These are phyloP conservation scores for Friedmanniomyces simplex DNA, from an alignment of 495 filamentous ascomycete species.

Conservation along the genomic window DNA sequence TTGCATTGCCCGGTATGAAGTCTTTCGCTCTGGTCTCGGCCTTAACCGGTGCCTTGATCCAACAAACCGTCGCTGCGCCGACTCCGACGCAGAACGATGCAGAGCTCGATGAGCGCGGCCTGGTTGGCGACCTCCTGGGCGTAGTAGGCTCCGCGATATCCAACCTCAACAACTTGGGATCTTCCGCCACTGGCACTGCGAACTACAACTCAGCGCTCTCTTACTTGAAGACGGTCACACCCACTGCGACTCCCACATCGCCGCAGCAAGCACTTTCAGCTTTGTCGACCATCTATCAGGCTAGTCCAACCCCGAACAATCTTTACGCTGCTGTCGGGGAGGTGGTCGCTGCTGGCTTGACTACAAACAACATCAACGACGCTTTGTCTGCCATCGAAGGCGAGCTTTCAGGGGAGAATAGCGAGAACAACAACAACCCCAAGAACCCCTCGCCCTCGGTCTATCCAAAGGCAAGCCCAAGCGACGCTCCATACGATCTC, in stretches of 20 bases:
- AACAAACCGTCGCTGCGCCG: not conserved
- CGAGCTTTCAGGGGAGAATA: slow-evolving; percentile 10
- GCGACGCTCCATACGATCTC: slow-evolving; percentile 38
- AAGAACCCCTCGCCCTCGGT: slow-evolving; percentile 16
- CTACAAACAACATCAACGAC: not conserved
- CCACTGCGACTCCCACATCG: slow-evolving; percentile 2
- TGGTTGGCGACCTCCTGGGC: not conserved
- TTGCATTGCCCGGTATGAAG: not conserved
- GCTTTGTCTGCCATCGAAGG: slow-evolving; percentile 1
- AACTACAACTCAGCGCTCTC: not conserved
- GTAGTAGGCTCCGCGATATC: not conserved
- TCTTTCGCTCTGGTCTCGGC: not conserved
- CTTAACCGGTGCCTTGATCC: not conserved
- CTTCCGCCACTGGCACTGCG: not conserved
- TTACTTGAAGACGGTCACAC: not conserved
- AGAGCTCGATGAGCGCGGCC: not conserved
- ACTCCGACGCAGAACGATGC: not conserved
- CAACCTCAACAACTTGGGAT: not conserved
- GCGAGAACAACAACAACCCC: slow-evolving; percentile 16
- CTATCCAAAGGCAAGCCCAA: slow-evolving; percentile 26
- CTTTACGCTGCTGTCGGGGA: slow-evolving; percentile 7
- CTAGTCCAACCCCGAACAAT: slow-evolving; percentile 10
- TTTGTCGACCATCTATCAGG: slow-evolving; percentile 3
- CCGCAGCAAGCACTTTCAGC: not conserved
- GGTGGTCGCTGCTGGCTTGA: slow-evolving; percentile 6